A percentile compares a stretch with the other conserved stretches of the same genome.
Conservation (phyloP, 129 eudicot genomes). For the Centaurea solstitialis region DNA sequence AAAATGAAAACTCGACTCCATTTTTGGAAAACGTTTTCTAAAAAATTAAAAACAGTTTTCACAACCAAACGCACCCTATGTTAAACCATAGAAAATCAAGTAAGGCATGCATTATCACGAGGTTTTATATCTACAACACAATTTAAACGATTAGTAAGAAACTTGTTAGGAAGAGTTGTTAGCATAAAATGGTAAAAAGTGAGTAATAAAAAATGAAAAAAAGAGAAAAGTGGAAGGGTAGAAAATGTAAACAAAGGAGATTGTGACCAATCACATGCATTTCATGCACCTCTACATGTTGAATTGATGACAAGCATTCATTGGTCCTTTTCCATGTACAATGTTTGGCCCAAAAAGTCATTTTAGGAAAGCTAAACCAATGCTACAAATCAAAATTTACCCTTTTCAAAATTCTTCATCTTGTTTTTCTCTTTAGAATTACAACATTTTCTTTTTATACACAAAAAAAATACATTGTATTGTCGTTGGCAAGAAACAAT, state of each 20-base stretch:
- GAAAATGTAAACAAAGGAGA: conserved; percentile 7
- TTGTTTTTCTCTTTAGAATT: neutral
- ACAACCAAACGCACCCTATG: too few relatives aligned
- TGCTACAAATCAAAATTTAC: conserved; percentile 6
- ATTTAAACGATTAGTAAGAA: neutral
- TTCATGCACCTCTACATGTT: conserved; percentile 7
- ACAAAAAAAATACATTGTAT: neutral
- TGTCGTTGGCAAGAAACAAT: neutral
- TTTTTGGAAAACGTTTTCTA: too few relatives aligned
- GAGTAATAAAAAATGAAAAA: neutral
- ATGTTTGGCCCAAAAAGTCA: conserved; percentile 13
- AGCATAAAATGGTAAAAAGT: neutral
- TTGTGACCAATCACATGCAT: conserved; percentile 9
- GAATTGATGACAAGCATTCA: conserved; percentile 20
- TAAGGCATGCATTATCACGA: neutral
- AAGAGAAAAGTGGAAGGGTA: neutral
- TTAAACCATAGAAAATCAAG: neutral
- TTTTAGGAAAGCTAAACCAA: conserved; percentile 6
- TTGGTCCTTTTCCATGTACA: conserved; percentile 17
- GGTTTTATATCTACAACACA: neutral
- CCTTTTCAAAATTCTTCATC: neutral
- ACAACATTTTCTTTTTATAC: neutral
- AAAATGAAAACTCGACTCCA: too few relatives aligned
- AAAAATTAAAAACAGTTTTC: too few relatives aligned
- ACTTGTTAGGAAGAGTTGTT: neutral